These are phyloP conservation scores for Avicennia marina DNA, from an alignment of 257 asterid species.

Conservation along the genomic window DNA sequence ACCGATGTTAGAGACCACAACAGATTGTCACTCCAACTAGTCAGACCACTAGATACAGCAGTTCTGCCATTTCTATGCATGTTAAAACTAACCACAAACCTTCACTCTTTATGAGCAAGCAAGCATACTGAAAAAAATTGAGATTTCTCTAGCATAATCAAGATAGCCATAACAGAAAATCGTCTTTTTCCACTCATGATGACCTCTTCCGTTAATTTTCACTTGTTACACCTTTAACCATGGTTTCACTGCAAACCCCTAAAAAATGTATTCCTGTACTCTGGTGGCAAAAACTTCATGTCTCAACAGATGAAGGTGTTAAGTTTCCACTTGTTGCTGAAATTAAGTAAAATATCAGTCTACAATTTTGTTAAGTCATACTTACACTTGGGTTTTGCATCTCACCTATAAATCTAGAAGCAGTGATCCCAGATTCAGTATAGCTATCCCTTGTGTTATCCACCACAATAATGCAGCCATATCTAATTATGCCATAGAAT, in stretches of 20 bases:
- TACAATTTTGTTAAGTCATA: background rate
- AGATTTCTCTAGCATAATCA: background rate
- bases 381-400: too few relatives aligned
- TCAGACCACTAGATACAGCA: background rate
- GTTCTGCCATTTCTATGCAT: background rate
- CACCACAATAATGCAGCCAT: background rate
- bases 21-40: background rate
- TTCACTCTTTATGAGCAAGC: background rate
- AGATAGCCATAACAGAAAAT: background rate
- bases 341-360: background rate
- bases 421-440: conserved; percentile 2
- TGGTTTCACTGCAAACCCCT: too few relatives aligned
- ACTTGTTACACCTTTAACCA: too few relatives aligned
- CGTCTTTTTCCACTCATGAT: background rate
- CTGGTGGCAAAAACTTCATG: too few relatives aligned
- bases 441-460: background rate
- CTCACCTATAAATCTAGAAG: too few relatives aligned
- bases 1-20: background rate
- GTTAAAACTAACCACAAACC: background rate
- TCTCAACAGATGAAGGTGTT: too few relatives aligned
- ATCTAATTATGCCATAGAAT: background rate
- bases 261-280: too few relatives aligned
- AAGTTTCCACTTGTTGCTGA: background rate
- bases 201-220: too few relatives aligned
- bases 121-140: background rate